Base-by-base conservation (phyloP, 345 rosid genomes). In the Heritiera littoralis region DNA sequence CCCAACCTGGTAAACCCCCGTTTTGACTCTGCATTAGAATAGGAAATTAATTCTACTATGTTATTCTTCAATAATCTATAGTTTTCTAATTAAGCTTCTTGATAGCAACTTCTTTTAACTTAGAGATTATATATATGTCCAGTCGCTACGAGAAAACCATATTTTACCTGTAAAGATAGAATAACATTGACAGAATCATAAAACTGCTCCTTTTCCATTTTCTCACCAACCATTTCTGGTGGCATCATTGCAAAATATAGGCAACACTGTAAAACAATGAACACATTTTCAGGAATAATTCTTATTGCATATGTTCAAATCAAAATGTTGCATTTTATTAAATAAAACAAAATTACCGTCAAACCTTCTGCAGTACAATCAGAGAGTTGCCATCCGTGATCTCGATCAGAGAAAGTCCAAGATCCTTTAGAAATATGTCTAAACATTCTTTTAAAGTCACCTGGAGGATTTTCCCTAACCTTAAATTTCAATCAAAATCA, bases 1-100 rank as follows among this genome's bases (percentile, higher is more conserved):
- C 95, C 95, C 95, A 91, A 0, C 83, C 88, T n/a, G 93, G 6
- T n/a, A 89, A 45, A 45, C 97, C 97, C 11, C 94, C 97, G 35
- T 81, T 85, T 79, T 85, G 68, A 72, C 87, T 83, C 94, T 92
- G 86, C 4, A 76, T 70, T 20, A n/a, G 7, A 1, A 11, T 0
- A 12, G 20, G 18, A 40, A 6, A 64, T 15, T 11, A 9, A 46
- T 7, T 32, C 4, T n/a, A 28, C 69, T 18, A 14, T 51, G 30
- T n/a, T n/a, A n/a, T n/a, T n/a, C n/a, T n/a, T n/a, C n/a, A n/a
- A n/a, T n/a, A n/a, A n/a, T n/a, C n/a, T n/a, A n/a, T n/a, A n/a
- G n/a, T n/a, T n/a, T n/a, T n/a, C n/a, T n/a, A 35, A 35, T 35
- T 35, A 35, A 35, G 38, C 38, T 35, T 35, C 38, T 35, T 1